A percentile compares a stretch with the other conserved stretches of the same genome.
Evolutionary conservation across 352 stramenopile species (phyloP).

Genomic region (Pythium periplocum): DNA sequence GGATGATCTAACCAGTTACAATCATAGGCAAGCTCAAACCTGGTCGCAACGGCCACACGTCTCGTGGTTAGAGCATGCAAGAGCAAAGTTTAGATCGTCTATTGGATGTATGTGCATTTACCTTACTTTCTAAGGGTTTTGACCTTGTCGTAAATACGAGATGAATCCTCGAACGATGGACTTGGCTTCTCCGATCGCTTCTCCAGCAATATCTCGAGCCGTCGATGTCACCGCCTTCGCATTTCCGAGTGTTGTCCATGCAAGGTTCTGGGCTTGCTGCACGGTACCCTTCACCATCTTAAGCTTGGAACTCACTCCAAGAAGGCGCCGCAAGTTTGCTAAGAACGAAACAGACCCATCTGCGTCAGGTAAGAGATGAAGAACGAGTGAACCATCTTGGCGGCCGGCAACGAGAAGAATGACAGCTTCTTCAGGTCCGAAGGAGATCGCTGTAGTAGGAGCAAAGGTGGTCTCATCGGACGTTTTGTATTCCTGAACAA

Average conservation of each 20-base stretch:
- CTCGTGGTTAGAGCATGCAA: no score
- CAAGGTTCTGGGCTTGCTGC: constrained; percentile 82
- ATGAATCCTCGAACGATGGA: constrained; percentile 77
- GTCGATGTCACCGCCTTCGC: constrained; percentile 81
- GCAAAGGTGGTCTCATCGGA: constrained; percentile 7
- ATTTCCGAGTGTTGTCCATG: constrained; percentile 75
- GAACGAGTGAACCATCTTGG: constrained; percentile 62
- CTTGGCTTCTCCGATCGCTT: constrained; percentile 79
- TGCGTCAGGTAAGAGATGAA: constrained; percentile 78
- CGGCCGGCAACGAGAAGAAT: constrained; percentile 69
- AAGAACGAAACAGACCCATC: constrained; percentile 76
- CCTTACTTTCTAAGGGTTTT: not conserved
- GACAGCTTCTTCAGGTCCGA: constrained; percentile 74
- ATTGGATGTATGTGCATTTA: no score
- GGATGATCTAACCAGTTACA: no score
- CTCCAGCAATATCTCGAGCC: constrained; percentile 77
- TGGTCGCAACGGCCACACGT: no score
- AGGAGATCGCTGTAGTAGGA: constrained; percentile 49
- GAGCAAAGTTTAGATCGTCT: no score
- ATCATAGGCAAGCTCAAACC: no score
- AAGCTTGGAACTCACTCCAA: constrained; percentile 76
- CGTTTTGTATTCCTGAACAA: constrained; percentile 69
- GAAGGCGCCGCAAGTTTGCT: constrained; percentile 57
- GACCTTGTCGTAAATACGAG: constrained; percentile 42
- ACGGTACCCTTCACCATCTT: constrained; percentile 87